Evolutionary conservation across 352 stramenopile species (phyloP).

Genomic region (Globisporangium apiculatum): DNA sequence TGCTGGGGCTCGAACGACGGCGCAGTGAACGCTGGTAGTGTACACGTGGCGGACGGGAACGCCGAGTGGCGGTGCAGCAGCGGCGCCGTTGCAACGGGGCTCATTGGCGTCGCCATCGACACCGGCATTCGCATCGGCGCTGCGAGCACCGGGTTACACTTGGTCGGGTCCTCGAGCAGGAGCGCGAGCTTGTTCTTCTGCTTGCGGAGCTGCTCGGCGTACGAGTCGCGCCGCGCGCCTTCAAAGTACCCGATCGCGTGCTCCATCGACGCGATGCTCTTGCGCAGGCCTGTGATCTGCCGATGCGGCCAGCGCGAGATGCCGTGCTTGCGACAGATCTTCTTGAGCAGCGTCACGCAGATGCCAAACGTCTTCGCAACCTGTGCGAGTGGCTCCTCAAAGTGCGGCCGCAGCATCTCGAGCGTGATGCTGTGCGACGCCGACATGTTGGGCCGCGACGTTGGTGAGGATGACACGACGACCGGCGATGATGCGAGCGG

Average conservation of each 20-base stretch:
- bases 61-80: background rate
- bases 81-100: background rate
- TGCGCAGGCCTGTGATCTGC: conserved; percentile 82
- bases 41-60: background rate
- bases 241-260: conserved; percentile 78
- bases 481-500: background rate
- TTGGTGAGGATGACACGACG: background rate
- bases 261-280: conserved; percentile 84
- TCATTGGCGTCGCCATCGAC: conserved; percentile 4
- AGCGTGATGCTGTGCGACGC: conserved; percentile 76
- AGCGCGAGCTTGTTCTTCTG: conserved; percentile 67
- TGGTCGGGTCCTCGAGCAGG: conserved; percentile 56
- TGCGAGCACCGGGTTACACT: conserved; percentile 25
- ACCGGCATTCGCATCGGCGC: background rate
- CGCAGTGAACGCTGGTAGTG: background rate
- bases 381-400: conserved; percentile 76
- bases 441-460: conserved; percentile 52
- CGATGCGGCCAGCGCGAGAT: conserved; percentile 80
- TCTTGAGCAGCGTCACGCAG: conserved; percentile 82
- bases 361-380: conserved; percentile 74
- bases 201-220: conserved; percentile 64
- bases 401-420: conserved; percentile 74
- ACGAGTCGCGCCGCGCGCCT: conserved; percentile 53
- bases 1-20: background rate
- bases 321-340: conserved; percentile 75